Evolutionary conservation across 768 basidiomycete genomes (phyloP), one percentile per base, ranked within the genome.

Genomic region (Mycena capillaripes): DNA sequence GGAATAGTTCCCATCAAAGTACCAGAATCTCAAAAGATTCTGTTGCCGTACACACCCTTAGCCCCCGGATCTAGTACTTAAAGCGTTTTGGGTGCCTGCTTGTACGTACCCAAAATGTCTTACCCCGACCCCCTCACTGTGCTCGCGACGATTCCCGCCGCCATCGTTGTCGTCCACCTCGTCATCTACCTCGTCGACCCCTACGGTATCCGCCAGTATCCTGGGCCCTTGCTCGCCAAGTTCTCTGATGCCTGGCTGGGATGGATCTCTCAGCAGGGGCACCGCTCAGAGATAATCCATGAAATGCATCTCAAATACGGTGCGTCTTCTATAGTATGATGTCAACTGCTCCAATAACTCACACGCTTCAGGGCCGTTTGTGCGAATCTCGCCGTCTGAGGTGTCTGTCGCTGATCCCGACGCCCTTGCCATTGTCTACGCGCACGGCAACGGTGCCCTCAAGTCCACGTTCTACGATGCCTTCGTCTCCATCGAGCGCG

Each of bases 391-490:
- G 0, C 94, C 94, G 0, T 92, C 93, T 76, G 92, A 95, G 75
- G 84, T 96, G 11, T 94, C 93, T 1, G 85, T 96, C 57, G 89
- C 92, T 14, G 90, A 94, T 76, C 94, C 95, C 0, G 91, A 91
- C 0, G 95, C 95, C 0, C 88, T 97, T 17, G 85, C 85, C 44
- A 78, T 91, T 68, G 86, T 97, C 17, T 96, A 96, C 77, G 95
- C 91, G 1, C 95, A 90, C 76, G 95, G 95, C 5, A 95, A 91
- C 67, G 95, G 95, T n/a, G 89, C 93, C 7, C 86, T 93, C 67
- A 96, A 96, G 77, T 89, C 91, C 19, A 78, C 88, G n/a, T 95
- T 95, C 80, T 95, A 93, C 78, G 91, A 93, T 68, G 90, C 90
- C 17, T 95, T 96, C 75, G 93, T 95, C 29, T 91, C 92, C 32